Evolutionary conservation across 148 eudicot genomes (phyloP), one percentile per base, ranked within the genome.

Genomic region (Camellia granthamiana): DNA sequence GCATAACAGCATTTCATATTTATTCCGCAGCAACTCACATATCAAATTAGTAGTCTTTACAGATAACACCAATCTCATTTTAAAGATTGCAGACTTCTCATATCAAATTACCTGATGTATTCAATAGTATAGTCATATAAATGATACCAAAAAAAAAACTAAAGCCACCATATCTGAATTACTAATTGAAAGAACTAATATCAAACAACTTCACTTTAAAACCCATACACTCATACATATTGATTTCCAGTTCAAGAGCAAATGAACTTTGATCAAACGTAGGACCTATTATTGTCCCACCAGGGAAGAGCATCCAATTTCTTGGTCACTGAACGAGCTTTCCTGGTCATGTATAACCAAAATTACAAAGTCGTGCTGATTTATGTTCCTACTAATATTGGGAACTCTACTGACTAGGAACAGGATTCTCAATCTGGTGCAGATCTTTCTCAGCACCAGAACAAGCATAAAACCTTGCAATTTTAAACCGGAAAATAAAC

Each of bases 1-100:
- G 90, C 76, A 90, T 9, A 21, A 81, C 49, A 80, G 64, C 75
- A 77, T 74, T 67, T 43, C 75, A 77, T n/a, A 21, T 42, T 62
- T 44, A 11, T n/a, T 4, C 67, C 41, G 43, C 61, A 18, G 43
- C 65, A 64, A 64, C 66, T n/a, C 12, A n/a, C 23, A 6, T 8
- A 5, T 60, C 54, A 80, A 62, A 47, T 65, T 16, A 62, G 14
- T 8, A 5, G 1, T 64, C 69, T 44, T 52, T 63, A 15, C 52
- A 59, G 19, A 59, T 42, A 21, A 60, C 52, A 10, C 4, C 78
- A 10, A 75, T 56, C 0, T 70, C 38, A n/a, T 70, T 70, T n/a
- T 19, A 47, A 54, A 4, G 41, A 54, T 72, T 13, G 44, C 61
- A 21, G 46, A 18, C 70, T 2, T 19, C 2, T 66, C 11, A 16